Base-by-base conservation (phyloP, 306 rosid genomes). In the Fagus crenata region DNA sequence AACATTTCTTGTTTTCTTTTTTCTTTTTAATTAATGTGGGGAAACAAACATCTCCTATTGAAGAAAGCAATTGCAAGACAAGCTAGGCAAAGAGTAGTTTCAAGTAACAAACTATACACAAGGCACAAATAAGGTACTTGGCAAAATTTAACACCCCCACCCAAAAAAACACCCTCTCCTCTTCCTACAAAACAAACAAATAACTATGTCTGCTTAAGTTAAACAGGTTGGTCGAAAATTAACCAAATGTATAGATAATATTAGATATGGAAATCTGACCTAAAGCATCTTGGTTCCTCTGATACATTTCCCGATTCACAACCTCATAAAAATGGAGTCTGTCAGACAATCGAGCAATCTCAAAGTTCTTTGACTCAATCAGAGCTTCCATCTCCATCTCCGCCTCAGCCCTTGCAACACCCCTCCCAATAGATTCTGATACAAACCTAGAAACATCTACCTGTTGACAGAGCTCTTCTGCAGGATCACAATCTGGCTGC, bases 231-330 rank as follows among this genome's bases (percentile, higher is more conserved):
- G 69, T 35, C 33, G 22, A 63, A 33, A 35, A 63, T 63, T 1
- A 59, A 43, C 40, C 43, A 22, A 58, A 51, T 31, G 40, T 9
- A 40, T 9, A 43, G 9, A 39, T 18, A 18, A 18, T 12, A 49
- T 7, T 75, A 41, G 42, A 49, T 36, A 56, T 49, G 40, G 11
- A 75, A 67, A 61, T 80, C 96, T 90, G 49, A 96, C 99, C 99
- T 8, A 96, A 83, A 80, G 90, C 97, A 41, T 96, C 98, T 88
- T 88, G 96, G 83, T 96, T 96, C 86, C 99, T 87, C 89, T 96
- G 99, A 77, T 91, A 93, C 99, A 96, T 92, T 87, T 96, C 99
- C 86, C 85, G 92, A 84, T 92, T 96, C 92, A 91, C 93, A 37
- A 93, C 93, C 91, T 92, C 97, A 75, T 96, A 96, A 82, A 82